phyloP scores from a whole-genome alignment of 2,329 filamentous ascomycete species.

The Microsporum ferrugineum region DNA sequence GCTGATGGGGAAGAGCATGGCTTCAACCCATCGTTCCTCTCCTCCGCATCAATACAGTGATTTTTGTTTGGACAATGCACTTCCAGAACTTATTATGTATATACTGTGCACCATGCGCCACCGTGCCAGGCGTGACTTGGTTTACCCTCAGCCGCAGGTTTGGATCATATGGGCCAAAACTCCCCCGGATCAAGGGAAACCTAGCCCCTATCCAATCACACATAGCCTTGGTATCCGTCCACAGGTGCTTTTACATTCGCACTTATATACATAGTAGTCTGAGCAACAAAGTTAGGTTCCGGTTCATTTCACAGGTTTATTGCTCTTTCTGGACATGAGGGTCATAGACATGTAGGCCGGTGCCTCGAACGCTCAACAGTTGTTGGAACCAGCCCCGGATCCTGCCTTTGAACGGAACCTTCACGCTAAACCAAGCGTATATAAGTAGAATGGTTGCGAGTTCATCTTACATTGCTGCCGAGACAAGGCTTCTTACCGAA shows the following conservation, averaged over 20 bases:
- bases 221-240: not conserved
- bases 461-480: not conserved
- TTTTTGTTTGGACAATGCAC: not conserved
- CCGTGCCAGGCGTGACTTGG: not conserved
- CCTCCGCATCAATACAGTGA: not conserved
- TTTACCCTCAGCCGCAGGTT: not conserved
- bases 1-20: not conserved
- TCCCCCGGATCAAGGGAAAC: not conserved
- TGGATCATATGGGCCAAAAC: not conserved
- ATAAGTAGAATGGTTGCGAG: not conserved
- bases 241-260: not conserved
- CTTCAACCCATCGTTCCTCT: not conserved
- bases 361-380: not conserved
- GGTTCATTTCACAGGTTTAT: not conserved
- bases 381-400: not conserved
- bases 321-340: not conserved
- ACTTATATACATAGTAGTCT: not conserved
- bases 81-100: not conserved
- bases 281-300: not conserved
- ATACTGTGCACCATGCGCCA: not conserved
- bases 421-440: not conserved
- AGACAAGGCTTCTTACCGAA: not conserved
- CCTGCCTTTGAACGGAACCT: not conserved
- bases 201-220: not conserved
- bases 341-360: not conserved